Conservation (phyloP, 2,329 filamentous ascomycete genomes). For the Pseudodiploospora longispora region DNA sequence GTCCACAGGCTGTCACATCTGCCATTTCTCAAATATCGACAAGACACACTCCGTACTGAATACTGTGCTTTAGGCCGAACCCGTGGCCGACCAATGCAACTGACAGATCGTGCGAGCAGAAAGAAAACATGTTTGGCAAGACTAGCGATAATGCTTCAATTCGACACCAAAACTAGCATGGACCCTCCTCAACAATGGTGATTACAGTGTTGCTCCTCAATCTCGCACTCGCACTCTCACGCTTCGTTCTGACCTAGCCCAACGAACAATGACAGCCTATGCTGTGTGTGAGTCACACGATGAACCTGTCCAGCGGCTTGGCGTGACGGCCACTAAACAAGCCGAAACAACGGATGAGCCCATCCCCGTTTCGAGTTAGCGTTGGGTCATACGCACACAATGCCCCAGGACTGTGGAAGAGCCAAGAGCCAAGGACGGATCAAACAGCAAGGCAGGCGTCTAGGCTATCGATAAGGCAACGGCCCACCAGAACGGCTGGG, state of each 20-base stretch:
- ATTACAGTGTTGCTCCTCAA: slow-evolving; percentile 2
- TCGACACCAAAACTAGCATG: neutral
- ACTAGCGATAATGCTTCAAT: no score
- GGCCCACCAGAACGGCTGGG: no score
- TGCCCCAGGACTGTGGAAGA: no score
- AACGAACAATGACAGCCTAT: neutral
- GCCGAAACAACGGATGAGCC: slow-evolving; percentile 5
- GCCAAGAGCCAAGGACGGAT: neutral
- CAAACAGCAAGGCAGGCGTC: no score
- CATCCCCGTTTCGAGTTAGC: neutral
- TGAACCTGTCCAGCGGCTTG: slow-evolving; percentile 2
- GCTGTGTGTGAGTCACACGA: slow-evolving; percentile 8
- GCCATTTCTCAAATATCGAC: no score
- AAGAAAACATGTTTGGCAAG: no score
- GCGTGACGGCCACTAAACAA: slow-evolving; percentile 6
- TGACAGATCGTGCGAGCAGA: no score
- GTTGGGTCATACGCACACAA: slow-evolving; percentile 10
- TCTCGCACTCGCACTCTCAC: neutral
- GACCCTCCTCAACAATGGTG: neutral
- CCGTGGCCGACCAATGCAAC: neutral
- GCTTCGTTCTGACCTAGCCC: no score
- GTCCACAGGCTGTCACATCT: neutral
- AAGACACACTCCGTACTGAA: neutral
- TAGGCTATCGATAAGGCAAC: no score
- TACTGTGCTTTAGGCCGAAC: neutral